Conservation (phyloP, 352 stramenopile species). For the Globisporangium nagaii region DNA sequence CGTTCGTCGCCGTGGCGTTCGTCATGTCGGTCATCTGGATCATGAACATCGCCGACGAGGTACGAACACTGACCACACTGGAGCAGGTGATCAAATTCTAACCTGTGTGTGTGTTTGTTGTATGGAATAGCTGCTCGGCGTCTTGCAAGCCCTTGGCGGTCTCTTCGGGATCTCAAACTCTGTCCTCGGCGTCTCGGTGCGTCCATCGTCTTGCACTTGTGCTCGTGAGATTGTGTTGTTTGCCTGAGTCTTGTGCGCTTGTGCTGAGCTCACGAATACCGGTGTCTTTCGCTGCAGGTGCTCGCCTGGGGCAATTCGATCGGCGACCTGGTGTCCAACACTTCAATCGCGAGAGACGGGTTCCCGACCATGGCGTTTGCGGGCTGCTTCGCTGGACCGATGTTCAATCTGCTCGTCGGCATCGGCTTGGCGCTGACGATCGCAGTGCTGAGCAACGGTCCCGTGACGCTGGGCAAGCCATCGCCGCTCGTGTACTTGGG, state of each 20-base stretch:
- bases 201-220: constrained; percentile 9
- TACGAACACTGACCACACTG: constrained; percentile 2
- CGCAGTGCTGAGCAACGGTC: constrained; percentile 43
- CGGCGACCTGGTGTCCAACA: constrained; percentile 74
- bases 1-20: constrained; percentile 70
- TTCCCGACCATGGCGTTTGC: constrained; percentile 83
- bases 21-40: constrained; percentile 86
- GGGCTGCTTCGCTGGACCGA: constrained; percentile 74
- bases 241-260: neutral
- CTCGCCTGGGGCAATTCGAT: constrained; percentile 80
- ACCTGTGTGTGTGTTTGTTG: neutral
- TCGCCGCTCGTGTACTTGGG: constrained; percentile 61
- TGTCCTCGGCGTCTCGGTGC: constrained; percentile 71
- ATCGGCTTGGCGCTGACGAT: constrained; percentile 66
- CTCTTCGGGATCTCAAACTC: constrained; percentile 75
- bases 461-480: constrained; percentile 45
- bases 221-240: neutral
- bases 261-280: neutral
- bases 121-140: constrained; percentile 35
- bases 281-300: constrained; percentile 27
- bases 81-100: neutral
- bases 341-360: constrained; percentile 68
- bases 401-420: constrained; percentile 77
- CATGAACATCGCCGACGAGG: constrained; percentile 81
- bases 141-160: constrained; percentile 66